Evolutionary conservation across 106 monocot species (phyloP).

Genomic region (Hemerocallis citrina): DNA sequence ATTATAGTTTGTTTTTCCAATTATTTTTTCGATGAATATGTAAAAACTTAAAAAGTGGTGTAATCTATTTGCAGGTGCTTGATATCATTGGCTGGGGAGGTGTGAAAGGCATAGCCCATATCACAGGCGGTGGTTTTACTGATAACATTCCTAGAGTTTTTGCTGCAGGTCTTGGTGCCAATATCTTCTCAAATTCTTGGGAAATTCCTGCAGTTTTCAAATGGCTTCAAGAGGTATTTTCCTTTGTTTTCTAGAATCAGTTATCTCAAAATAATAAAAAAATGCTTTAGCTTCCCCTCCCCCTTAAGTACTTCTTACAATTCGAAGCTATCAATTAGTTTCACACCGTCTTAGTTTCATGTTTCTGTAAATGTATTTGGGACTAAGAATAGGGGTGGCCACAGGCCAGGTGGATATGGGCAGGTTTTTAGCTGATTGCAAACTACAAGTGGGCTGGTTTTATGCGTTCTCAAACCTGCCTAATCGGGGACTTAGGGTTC

Average conservation of each 20-base stretch:
- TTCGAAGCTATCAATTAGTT: no score
- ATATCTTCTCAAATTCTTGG: slow-evolving; percentile 66
- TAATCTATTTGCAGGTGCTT: slow-evolving; percentile 48
- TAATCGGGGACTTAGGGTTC: no score
- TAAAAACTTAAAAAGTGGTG: neutral
- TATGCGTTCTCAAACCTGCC: no score
- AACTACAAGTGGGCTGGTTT: no score
- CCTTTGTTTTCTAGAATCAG: neutral
- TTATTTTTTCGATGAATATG: neutral
- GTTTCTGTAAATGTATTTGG: no score
- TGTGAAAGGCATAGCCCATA: slow-evolving; percentile 96
- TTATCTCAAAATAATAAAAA: no score
- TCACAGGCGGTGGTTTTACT: slow-evolving; percentile 93
- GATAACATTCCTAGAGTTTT: slow-evolving; percentile 95
- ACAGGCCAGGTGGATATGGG: no score
- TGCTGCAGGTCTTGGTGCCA: slow-evolving; percentile 81
- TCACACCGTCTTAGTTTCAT: no score
- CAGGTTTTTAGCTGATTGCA: no score
- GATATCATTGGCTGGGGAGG: slow-evolving; percentile 86
- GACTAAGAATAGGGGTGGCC: no score
- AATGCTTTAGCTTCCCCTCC: no score
- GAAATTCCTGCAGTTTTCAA: slow-evolving; percentile 71
- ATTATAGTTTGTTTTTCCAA: neutral
- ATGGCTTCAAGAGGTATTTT: slow-evolving; percentile 85
- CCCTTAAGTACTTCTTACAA: no score